A percentile compares a stretch with the other conserved stretches of the same genome.
Evolutionary conservation across 345 rosid species (phyloP).

Genomic region (Eutrema yunnanense): DNA sequence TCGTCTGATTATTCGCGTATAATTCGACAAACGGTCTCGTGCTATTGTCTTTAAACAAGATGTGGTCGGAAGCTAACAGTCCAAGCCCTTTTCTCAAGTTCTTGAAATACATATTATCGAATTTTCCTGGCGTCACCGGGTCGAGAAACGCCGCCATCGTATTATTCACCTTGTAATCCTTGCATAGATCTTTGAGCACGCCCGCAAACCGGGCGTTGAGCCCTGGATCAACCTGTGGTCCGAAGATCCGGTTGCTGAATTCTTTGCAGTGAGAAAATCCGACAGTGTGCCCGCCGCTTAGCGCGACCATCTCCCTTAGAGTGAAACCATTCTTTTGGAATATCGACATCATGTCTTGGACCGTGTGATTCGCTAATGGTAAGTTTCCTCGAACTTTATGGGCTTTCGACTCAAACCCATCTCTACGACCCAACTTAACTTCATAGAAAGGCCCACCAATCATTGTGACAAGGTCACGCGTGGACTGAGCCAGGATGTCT

Average conservation of each 20-base stretch:
- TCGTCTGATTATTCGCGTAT: conserved; percentile 34
- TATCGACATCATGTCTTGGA: conserved; percentile 21
- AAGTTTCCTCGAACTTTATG: conserved; percentile 23
- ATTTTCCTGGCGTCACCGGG: conserved; percentile 45
- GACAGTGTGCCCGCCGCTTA: conserved; percentile 48
- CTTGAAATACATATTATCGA: conserved; percentile 49
- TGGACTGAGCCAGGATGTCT: conserved; percentile 43
- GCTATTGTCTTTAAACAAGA: conserved; percentile 27
- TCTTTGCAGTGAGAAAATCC: conserved; percentile 51
- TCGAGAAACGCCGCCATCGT: conserved; percentile 46
- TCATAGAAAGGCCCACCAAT: conserved; percentile 50
- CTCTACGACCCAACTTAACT: conserved; percentile 47
- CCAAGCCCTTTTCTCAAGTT: conserved; percentile 43
- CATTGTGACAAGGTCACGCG: conserved; percentile 53
- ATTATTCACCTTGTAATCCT: conserved; percentile 4
- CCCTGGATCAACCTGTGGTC: conserved; percentile 33
- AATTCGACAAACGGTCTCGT: conserved; percentile 34
- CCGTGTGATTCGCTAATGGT: conserved; percentile 32
- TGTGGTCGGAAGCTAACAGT: conserved; percentile 29
- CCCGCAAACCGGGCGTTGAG: conserved; percentile 30
- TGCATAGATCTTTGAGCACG: conserved; percentile 30
- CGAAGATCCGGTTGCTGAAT: conserved; percentile 31
- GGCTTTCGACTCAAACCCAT: conserved; percentile 40
- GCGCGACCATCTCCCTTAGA: conserved; percentile 39
- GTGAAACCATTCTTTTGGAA: conserved; percentile 36